Base-by-base conservation (phyloP, 2,329 filamentous ascomycete species). In the Aspergillus floridensis region DNA sequence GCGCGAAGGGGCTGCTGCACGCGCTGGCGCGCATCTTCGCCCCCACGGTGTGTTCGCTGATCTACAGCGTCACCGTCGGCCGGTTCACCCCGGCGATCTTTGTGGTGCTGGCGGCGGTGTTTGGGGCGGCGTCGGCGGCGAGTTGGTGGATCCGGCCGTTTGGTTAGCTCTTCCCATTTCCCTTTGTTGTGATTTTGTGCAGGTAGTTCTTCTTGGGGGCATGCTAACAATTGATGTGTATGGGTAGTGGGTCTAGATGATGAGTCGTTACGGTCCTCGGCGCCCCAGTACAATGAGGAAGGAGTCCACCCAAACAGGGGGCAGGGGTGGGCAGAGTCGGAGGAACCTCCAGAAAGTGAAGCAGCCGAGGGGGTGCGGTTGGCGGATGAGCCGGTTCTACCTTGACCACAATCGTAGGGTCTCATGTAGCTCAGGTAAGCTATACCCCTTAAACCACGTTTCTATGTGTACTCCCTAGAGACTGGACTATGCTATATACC, bases 1-100 rank as follows among this genome's bases (percentile, higher is more conserved):
- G 95, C 22, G 93, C 92, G 1, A 89, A 88, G 16, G 95, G 93
- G 0, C 80, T 98, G 62, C 77, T 98, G 59, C 93, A 98, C 75
- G 90, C 92, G 1, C 77, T 96, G 38, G 86, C 90, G 3, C 82
- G 92, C 62, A 86, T 98, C 2, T 73, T 96, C 12, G 88, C 89
- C 0, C 95, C 95, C 0, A 83, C 91, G 0, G 71, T 93, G 1
- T 96, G 97, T 76, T 96, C 95, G 69, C 84, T 90, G 5, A 85
- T 98, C 10, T 99, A 96, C 72, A 89, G 89, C 14, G 80, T 83
- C 2, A 98, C 95, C 0, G 91, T 97, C 1, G 86, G 83, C 21
- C 86, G 78, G 1, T 93, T 90, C 65, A 87, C 91, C 0, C 91
- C 95, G 74, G 87, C 91, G 0, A 88, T 96, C 0, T 97, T 97